These are phyloP conservation scores for Xylaria digitata DNA, from an alignment of 2,329 filamentous ascomycete species.

Conservation along the genomic window DNA sequence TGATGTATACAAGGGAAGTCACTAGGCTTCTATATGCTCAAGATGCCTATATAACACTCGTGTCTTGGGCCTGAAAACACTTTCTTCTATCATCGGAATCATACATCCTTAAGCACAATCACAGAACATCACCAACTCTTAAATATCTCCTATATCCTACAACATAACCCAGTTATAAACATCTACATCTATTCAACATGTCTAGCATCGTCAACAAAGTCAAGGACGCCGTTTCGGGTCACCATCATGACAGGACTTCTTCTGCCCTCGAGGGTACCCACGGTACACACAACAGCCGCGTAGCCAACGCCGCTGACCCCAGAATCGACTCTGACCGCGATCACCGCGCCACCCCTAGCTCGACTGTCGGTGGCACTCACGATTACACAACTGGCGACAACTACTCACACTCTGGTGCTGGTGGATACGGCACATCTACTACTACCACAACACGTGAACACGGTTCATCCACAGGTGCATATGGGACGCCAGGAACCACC, in stretches of 20 bases:
- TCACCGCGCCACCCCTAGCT: constrained; percentile 47
- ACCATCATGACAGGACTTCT: constrained; percentile 49
- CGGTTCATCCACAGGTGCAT: background rate
- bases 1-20: constrained; percentile 7
- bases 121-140: constrained; percentile 15
- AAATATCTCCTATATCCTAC: constrained; percentile 1
- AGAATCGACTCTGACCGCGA: constrained; percentile 52
- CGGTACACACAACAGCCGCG: constrained; percentile 46
- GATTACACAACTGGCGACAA: constrained; percentile 43
- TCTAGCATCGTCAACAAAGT: constrained; percentile 69
- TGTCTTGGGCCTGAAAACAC: background rate
- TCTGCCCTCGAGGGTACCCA: constrained; percentile 49
- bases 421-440: constrained; percentile 18
- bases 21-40: background rate
- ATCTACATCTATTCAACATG: constrained; percentile 57
- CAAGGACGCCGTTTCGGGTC: constrained; percentile 64
- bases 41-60: constrained; percentile 31
- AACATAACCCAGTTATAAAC: constrained; percentile 1
- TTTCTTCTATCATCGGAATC: constrained; percentile 10
- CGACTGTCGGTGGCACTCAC: constrained; percentile 41
- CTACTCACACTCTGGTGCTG: constrained; percentile 34
- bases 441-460: background rate
- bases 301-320: constrained; percentile 50
- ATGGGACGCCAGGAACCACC: background rate
- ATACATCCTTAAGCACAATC: constrained; percentile 11